These are phyloP conservation scores for Circinella minor DNA, from an alignment of 371 early-diverging fungal genomes.

Conservation along the genomic window DNA sequence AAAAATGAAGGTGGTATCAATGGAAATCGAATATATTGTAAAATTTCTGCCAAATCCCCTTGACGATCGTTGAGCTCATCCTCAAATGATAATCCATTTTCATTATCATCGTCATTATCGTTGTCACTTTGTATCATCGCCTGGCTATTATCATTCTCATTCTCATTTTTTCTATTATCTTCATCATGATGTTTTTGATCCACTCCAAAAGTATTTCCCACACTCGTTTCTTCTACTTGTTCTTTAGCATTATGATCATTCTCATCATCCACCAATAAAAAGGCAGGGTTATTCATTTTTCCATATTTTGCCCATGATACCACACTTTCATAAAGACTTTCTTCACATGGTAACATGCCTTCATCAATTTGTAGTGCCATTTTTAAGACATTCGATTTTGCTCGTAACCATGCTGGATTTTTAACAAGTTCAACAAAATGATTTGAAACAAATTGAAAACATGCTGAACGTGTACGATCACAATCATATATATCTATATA, in stretches of 20 bases:
- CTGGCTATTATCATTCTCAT: background rate
- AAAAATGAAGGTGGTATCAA: conserved; percentile 57
- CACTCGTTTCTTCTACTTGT: background rate
- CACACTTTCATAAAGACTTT: conserved; percentile 54
- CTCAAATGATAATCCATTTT: background rate
- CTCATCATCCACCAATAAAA: background rate
- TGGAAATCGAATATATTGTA: conserved; percentile 60
- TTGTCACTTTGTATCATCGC: background rate
- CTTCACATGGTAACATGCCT: conserved; percentile 51
- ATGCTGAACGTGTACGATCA: conserved; percentile 39
- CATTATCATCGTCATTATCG: background rate
- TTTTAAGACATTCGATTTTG: conserved; percentile 49
- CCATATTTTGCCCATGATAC: conserved; percentile 51
- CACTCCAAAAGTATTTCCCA: background rate
- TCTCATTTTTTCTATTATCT: background rate
- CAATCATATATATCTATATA: conserved; percentile 43
- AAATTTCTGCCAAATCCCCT: conserved; percentile 26
- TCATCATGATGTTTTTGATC: too few relatives aligned
- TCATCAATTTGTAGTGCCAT: conserved; percentile 52
- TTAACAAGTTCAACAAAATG: conserved; percentile 44
- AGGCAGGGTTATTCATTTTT: background rate
- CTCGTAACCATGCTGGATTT: conserved; percentile 45
- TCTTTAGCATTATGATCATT: too few relatives aligned
- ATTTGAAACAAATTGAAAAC: conserved; percentile 44
- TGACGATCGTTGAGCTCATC: background rate